These are phyloP conservation scores for Suillus subalutaceus DNA, from an alignment of 768 basidiomycete species.

Conservation along the genomic window DNA sequence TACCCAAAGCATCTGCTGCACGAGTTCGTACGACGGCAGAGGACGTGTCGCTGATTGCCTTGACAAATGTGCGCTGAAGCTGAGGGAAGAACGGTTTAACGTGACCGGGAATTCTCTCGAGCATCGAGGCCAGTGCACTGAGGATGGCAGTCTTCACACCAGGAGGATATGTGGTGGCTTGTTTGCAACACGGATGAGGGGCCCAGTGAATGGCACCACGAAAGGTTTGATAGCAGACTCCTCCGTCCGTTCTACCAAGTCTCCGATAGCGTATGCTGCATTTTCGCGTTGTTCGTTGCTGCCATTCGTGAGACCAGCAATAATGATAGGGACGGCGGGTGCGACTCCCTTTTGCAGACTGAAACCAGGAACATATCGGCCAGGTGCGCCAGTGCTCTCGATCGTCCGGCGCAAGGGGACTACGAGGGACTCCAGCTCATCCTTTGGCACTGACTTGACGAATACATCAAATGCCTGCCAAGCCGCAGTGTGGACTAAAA, in stretches of 20 bases:
- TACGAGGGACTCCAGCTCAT: conserved; percentile 89
- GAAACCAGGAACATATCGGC: conserved; percentile 82
- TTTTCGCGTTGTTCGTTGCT: conserved; percentile 95
- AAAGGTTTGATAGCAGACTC: conserved; percentile 88
- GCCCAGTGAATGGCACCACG: conserved; percentile 94
- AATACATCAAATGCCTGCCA: conserved; percentile 84
- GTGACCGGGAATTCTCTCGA: conserved; percentile 82
- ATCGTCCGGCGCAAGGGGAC: conserved; percentile 88
- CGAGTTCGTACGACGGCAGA: conserved; percentile 78
- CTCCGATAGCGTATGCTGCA: conserved; percentile 95
- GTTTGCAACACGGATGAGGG: conserved; percentile 92
- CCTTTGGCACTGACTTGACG: conserved; percentile 89
- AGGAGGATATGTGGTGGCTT: conserved; percentile 86
- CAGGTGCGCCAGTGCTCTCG: conserved; percentile 81
- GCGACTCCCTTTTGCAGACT: conserved; percentile 81
- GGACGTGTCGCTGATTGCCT: conserved; percentile 81
- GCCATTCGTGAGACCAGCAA: conserved; percentile 91
- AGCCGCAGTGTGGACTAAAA: conserved; percentile 79
- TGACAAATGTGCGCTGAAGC: conserved; percentile 94
- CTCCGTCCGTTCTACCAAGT: conserved; percentile 89
- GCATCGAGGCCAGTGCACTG: conserved; percentile 80
- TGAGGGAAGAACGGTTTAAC: conserved; percentile 99
- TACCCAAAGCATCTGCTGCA: conserved; percentile 84
- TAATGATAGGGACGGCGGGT: conserved; percentile 83
- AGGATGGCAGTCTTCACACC: conserved; percentile 93